Conservation (phyloP, 2,329 filamentous ascomycete species). For the Fusarium sp. region DNA sequence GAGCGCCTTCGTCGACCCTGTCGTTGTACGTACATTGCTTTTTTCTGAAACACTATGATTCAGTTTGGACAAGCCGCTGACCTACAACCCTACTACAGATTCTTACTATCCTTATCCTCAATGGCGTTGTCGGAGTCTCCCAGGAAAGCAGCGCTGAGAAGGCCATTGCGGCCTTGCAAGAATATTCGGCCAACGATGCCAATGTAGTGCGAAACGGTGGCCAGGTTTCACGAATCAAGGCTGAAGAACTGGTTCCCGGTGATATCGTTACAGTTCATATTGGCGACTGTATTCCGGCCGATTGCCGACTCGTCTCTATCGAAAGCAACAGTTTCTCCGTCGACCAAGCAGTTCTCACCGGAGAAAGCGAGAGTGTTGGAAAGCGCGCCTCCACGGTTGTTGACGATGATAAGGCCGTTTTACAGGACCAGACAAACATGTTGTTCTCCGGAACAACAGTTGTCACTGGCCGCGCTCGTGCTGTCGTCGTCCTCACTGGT, state of each 20-base stretch:
- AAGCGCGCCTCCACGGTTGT: slow-evolving; percentile 79
- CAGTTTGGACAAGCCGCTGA: slow-evolving; percentile 16
- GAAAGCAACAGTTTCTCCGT: slow-evolving; percentile 98
- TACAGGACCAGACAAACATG: slow-evolving; percentile 98
- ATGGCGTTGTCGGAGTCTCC: slow-evolving; percentile 96
- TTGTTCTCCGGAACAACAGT: slow-evolving; percentile 98
- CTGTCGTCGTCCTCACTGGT: slow-evolving; percentile 90
- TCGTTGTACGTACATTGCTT: slow-evolving; percentile 75
- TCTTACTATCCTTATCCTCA: slow-evolving; percentile 94
- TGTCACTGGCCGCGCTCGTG: slow-evolving; percentile 91
- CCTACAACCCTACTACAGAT: slow-evolving; percentile 67
- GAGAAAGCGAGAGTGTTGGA: slow-evolving; percentile 95
- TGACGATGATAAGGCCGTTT: slow-evolving; percentile 84
- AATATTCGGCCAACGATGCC: slow-evolving; percentile 98
- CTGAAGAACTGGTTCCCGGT: slow-evolving; percentile 96
- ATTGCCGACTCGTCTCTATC: slow-evolving; percentile 89
- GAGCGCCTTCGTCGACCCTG: slow-evolving; percentile 96
- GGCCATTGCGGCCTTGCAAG: slow-evolving; percentile 95
- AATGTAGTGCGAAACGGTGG: slow-evolving; percentile 88
- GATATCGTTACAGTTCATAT: slow-evolving; percentile 90
- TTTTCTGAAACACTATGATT: background rate
- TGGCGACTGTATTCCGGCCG: slow-evolving; percentile 92
- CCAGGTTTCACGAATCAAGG: slow-evolving; percentile 83
- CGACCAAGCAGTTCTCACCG: slow-evolving; percentile 96
- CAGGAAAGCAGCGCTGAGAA: slow-evolving; percentile 99